These are phyloP conservation scores for Crithidia sp. DNA, from an alignment of 208 protist genomes.

Conservation along the genomic window DNA sequence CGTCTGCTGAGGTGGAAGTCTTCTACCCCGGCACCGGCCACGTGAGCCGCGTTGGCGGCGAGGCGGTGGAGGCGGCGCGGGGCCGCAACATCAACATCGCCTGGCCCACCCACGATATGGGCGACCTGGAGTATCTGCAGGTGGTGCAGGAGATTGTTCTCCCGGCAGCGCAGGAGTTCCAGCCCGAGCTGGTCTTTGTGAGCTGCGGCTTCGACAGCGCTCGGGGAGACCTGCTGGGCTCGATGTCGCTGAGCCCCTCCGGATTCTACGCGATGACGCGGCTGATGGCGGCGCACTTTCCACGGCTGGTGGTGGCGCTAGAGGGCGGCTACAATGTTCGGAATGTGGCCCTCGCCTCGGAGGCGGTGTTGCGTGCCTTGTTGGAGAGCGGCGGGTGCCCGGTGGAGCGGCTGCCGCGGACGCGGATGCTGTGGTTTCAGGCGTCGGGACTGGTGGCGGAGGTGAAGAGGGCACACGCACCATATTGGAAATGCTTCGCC, in stretches of 20 bases:
- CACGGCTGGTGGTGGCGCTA: slow-evolving; percentile 77
- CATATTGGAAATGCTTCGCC: slow-evolving; percentile 28
- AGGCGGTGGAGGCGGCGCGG: slow-evolving; percentile 47
- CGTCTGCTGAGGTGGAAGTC: slow-evolving; percentile 14
- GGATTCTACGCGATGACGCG: slow-evolving; percentile 87
- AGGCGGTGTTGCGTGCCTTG: slow-evolving; percentile 83
- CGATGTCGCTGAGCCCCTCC: slow-evolving; percentile 76
- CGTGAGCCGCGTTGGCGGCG: slow-evolving; percentile 62
- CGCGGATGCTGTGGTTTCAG: slow-evolving; percentile 70
- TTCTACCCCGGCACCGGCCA: slow-evolving; percentile 96
- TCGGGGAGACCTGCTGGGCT: slow-evolving; percentile 93
- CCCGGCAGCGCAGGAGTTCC: slow-evolving; percentile 89
- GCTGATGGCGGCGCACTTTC: slow-evolving; percentile 46
- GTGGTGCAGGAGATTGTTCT: slow-evolving; percentile 94
- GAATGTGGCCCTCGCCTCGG: slow-evolving; percentile 81
- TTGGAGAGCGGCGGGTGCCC: slow-evolving; percentile 45
- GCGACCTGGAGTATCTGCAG: slow-evolving; percentile 94
- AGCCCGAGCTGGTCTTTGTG: slow-evolving; percentile 93
- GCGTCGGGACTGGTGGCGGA: slow-evolving; percentile 11
- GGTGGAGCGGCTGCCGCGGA: slow-evolving; percentile 34
- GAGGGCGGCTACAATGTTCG: slow-evolving; percentile 93
- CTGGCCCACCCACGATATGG: slow-evolving; percentile 83
- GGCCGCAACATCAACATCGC: slow-evolving; percentile 96
- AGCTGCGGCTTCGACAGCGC: slow-evolving; percentile 96
- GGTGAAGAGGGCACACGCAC: slow-evolving; percentile 23